A percentile compares a stretch with the other conserved stretches of the same genome.
These are phyloP conservation scores for Cruciata laevipes DNA, from an alignment of 257 asterid species.

Conservation along the genomic window DNA sequence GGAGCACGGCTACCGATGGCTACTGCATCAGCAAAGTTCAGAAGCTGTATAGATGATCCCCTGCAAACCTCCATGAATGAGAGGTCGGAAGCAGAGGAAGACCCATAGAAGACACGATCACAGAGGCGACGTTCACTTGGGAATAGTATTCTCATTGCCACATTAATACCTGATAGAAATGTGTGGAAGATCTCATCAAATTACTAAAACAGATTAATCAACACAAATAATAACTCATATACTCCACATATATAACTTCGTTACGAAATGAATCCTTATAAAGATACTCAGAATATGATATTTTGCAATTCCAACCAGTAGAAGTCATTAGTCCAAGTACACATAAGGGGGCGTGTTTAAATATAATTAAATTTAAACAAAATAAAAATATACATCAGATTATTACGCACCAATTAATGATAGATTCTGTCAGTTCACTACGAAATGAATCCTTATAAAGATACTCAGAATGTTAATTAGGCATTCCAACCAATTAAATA, in stretches of 20 bases:
- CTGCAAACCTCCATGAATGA: slow-evolving; percentile 95
- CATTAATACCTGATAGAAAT: slow-evolving; percentile 30
- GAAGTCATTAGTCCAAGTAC: neutral
- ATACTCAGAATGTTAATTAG: neutral
- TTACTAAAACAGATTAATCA: neutral
- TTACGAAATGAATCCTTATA: neutral
- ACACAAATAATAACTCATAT: neutral
- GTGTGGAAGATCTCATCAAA: neutral
- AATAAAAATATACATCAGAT: neutral
- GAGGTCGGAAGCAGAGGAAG: slow-evolving; percentile 64
- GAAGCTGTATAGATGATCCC: slow-evolving; percentile 70
- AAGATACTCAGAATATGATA: neutral
- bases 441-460: neutral
- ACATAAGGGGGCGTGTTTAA: neutral
- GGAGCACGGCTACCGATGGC: slow-evolving; percentile 94
- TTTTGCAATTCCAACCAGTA: neutral
- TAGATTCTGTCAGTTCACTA: no score
- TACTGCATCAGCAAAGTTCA: slow-evolving; percentile 87
- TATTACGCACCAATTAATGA: neutral
- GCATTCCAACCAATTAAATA: no score
- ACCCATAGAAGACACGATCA: slow-evolving; percentile 69
- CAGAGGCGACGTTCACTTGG: slow-evolving; percentile 92
- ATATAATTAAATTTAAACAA: no score
- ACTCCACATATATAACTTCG: neutral
- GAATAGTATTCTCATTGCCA: slow-evolving; percentile 63